Base-by-base conservation (phyloP, 179 eudicot genomes). In the Camellia oleifera region DNA sequence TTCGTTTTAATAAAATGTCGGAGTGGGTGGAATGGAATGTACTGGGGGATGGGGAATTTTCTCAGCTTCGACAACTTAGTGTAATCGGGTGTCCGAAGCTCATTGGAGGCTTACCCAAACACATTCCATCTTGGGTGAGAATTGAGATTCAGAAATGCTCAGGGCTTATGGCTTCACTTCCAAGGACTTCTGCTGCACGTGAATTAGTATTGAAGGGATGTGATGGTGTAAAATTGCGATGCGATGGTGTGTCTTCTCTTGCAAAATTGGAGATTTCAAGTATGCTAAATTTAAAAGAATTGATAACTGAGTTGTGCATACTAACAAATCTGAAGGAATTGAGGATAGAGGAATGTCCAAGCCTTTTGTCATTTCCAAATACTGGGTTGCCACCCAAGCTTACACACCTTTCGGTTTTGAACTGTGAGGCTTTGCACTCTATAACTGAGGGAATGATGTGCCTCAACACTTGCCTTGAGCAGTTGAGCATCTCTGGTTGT, bases 81-180 rank as follows among this genome's bases (percentile, higher is more conserved):
- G n/a, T 85, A 76, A 12, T 9, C 7, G 5, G 77, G 8, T 85
- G 88, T 65, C 88, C 85, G 0, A 52, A 72, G 61, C 60, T 83
- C 48, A 18, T 17, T 11, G 83, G 88, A 9, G 52, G 53, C 2
- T 62, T 85, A 4, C 85, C 88, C 3, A 58, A 32, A 4, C 45
- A 64, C 45, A 11, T 78, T 42, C 82, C 80, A 10, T 75, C 65
- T 14, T 74, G 80, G 4, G 53, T 7, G 20, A 69, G 65, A 40
- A 32, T 82, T 44, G 3, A 18, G 0, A 78, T 83, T 44, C 3
- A 0, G 3, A 14, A 40, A 50, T 74, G 76, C 71, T 58, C 69
- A 40, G 72, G 18, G n/a, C 11, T 74, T 23, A n/a, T n/a, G 23
- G 9, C 53, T 54, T 61, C 68, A 8, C 7, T 20, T 75, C 32